phyloP scores from a whole-genome alignment of 1,284 basidiomycete species.

The Spongiforma sp. region DNA sequence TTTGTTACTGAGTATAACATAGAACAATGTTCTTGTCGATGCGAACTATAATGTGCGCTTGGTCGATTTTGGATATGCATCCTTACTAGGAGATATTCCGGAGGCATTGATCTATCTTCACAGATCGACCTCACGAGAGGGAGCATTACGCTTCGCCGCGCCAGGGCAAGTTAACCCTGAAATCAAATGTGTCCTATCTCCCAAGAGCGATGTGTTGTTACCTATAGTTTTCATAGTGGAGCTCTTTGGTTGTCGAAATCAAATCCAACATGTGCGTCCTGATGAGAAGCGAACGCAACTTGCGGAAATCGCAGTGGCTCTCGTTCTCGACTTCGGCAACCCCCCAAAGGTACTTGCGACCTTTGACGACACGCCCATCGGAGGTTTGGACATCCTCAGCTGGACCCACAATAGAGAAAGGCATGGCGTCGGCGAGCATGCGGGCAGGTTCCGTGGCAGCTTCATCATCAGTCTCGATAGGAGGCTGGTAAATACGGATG shows the following conservation, averaged over 20 bases:
- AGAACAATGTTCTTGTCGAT: no score
- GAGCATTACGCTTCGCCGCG: no score
- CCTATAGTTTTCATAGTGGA: slow-evolving; percentile 94
- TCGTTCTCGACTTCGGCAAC: slow-evolving; percentile 99
- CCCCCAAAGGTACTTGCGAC: slow-evolving; percentile 97
- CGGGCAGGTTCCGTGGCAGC: slow-evolving; percentile 88
- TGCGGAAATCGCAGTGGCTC: slow-evolving; percentile 96
- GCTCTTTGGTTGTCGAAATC: slow-evolving; percentile 95
- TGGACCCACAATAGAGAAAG: slow-evolving; percentile 97
- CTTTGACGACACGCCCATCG: slow-evolving; percentile 92
- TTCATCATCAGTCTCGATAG: slow-evolving; percentile 92
- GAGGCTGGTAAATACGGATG: slow-evolving; percentile 95
- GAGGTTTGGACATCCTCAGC: slow-evolving; percentile 96
- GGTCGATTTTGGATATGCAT: no score
- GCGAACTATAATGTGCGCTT: no score
- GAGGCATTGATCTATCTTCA: no score
- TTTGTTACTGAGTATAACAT: no score
- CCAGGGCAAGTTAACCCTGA: no score
- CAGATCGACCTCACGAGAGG: no score
- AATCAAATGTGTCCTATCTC: no score
- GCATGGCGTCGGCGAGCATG: slow-evolving; percentile 64
- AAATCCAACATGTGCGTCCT: slow-evolving; percentile 96
- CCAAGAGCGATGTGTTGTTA: no score
- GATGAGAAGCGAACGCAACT: slow-evolving; percentile 59
- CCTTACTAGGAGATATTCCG: no score